phyloP scores from a whole-genome alignment of 441 rosid genomes.

The Arabidopsis hybrid region DNA sequence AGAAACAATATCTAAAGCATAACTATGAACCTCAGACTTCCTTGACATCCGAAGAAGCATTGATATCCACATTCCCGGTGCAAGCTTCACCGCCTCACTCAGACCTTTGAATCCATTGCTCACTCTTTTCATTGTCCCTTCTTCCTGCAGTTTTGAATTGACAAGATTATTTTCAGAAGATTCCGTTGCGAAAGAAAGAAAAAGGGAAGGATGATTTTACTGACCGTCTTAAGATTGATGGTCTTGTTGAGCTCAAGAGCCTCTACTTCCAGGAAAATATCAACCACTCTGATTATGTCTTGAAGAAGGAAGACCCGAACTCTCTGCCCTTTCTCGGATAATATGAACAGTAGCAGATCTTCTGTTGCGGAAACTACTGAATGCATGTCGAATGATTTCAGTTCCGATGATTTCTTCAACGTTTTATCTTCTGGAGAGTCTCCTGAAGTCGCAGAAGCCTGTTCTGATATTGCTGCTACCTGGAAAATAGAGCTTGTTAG shows the following conservation, averaged over 20 bases:
- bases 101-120: constrained; percentile 64
- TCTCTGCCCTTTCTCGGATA: constrained; percentile 83
- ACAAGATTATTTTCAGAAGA: neutral
- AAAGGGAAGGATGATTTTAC: neutral
- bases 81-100: constrained; percentile 67
- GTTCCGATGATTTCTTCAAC: constrained; percentile 51
- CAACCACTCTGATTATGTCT: constrained; percentile 77
- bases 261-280: constrained; percentile 65
- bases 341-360: constrained; percentile 83
- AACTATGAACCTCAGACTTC: constrained; percentile 70
- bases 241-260: constrained; percentile 47
- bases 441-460: constrained; percentile 63
- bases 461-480: constrained; percentile 95
- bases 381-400: constrained; percentile 90
- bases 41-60: constrained; percentile 72
- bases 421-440: constrained; percentile 50
- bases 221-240: constrained; percentile 16
- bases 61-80: constrained; percentile 84
- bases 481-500: constrained; percentile 44
- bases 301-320: constrained; percentile 83
- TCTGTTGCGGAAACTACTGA: constrained; percentile 94
- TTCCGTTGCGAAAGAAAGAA: neutral
- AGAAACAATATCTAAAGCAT: constrained; percentile 61
- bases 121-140: constrained; percentile 58
- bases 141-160: constrained; percentile 50